Percentiles rank a stretch among this genome's conserved stretches.
phyloP scores from a whole-genome alignment of 441 rosid genomes.

The Gossypium schwendimanii region DNA sequence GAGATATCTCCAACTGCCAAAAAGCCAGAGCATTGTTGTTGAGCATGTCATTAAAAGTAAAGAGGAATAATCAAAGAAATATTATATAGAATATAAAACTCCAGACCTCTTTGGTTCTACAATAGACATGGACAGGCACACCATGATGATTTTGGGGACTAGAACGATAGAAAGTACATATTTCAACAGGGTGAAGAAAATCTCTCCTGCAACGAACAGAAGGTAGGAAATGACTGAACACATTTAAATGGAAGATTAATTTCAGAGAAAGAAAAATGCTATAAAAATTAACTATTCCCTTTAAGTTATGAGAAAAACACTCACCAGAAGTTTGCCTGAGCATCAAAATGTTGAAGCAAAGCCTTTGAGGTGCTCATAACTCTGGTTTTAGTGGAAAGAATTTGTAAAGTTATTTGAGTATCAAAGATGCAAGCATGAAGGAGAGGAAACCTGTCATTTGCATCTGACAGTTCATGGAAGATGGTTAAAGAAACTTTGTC shows the following conservation, averaged over 20 bases:
- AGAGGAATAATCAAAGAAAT: slow-evolving; percentile 18
- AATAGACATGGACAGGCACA: slow-evolving; percentile 68
- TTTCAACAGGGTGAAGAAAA: slow-evolving; percentile 64
- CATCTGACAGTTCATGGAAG: slow-evolving; percentile 68
- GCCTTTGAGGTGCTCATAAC: slow-evolving; percentile 48
- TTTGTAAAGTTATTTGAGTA: slow-evolving; percentile 47
- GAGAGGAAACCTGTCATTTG: slow-evolving; percentile 67
- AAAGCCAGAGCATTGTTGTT: slow-evolving; percentile 21
- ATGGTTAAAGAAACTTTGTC: slow-evolving; percentile 58
- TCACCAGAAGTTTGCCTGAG: slow-evolving; percentile 73
- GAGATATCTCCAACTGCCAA: slow-evolving; percentile 64
- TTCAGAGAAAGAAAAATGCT: slow-evolving; percentile 16
- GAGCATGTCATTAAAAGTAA: background rate
- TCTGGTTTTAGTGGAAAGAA: slow-evolving; percentile 62
- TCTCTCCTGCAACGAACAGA: slow-evolving; percentile 53
- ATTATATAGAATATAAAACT: slow-evolving; percentile 6
- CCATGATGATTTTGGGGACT: slow-evolving; percentile 36
- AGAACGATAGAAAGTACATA: slow-evolving; percentile 57
- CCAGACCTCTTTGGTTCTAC: slow-evolving; percentile 69
- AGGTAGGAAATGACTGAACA: slow-evolving; percentile 12
- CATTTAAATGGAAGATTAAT: slow-evolving; percentile 4
- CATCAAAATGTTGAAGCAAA: slow-evolving; percentile 57
- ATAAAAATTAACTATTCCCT: slow-evolving; percentile 3
- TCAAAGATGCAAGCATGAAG: slow-evolving; percentile 52
- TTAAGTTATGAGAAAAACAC: slow-evolving; percentile 18